phyloP scores from a whole-genome alignment of 805 yeast species.

The Candida methanosorbosa region DNA sequence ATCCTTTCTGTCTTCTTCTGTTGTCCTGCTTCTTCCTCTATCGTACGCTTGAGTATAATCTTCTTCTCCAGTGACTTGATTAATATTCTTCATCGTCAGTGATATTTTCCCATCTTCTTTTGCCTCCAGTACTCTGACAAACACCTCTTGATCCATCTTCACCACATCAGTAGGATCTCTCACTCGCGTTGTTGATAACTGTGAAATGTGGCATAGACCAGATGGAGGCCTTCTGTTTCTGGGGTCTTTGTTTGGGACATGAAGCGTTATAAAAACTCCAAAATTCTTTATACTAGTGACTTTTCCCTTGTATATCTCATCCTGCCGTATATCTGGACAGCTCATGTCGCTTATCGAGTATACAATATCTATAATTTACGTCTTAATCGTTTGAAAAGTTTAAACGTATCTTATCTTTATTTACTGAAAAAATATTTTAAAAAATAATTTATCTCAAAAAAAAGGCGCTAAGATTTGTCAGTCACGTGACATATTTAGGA shows the following conservation, averaged over 20 bases:
- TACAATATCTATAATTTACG: too few relatives aligned
- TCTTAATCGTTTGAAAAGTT: too few relatives aligned
- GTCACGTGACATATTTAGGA: too few relatives aligned
- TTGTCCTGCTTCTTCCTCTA: slow-evolving; percentile 3
- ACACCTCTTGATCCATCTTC: slow-evolving; percentile 50
- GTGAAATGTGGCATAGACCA: slow-evolving; percentile 77
- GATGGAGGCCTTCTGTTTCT: slow-evolving; percentile 25
- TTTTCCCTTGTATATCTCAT: slow-evolving; percentile 48
- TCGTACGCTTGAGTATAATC: neutral
- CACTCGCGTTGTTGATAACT: slow-evolving; percentile 37
- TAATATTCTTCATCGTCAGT: slow-evolving; percentile 61
- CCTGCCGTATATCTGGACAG: too few relatives aligned
- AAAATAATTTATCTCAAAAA: too few relatives aligned
- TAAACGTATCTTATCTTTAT: too few relatives aligned
- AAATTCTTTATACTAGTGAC: slow-evolving; percentile 54
- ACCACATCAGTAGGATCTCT: slow-evolving; percentile 53
- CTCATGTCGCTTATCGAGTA: too few relatives aligned
- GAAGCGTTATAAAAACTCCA: slow-evolving; percentile 70
- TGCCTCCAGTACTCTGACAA: slow-evolving; percentile 45
- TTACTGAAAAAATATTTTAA: too few relatives aligned
- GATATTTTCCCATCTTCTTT: slow-evolving; percentile 38
- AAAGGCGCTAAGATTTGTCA: too few relatives aligned
- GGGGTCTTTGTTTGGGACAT: slow-evolving; percentile 10
- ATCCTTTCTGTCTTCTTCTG: slow-evolving; percentile 1
- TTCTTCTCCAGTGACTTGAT: slow-evolving; percentile 57